Evolutionary conservation across 2,329 filamentous ascomycete genomes (phyloP), one percentile per base, ranked within the genome.

Genomic region (Dothiorella sarmentorum): DNA sequence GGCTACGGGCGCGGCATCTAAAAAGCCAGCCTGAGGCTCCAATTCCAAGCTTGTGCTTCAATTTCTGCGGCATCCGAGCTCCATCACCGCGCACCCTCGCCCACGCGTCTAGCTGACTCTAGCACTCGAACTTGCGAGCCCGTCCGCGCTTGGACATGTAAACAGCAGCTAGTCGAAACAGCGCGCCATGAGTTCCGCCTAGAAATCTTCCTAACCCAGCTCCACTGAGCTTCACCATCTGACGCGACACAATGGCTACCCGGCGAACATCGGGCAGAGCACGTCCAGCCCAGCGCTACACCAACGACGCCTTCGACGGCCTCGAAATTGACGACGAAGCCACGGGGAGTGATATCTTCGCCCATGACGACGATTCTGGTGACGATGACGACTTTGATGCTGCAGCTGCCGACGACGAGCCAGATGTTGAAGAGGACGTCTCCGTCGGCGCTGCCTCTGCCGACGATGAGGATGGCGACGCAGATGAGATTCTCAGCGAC

Each of bases 261-360:
- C 57, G 57, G 38, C 57, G 49, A 35, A 53, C 47, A 20, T 59
- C 57, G 9, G 47, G 26, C 47, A 45, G 57, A 33, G 57, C 57
- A 5, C 57, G 57, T 10, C 27, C 57, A 10, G 57, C 49, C 13
- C 53, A 55, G 42, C 49, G 61, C 24, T 73, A 73, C 55, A 70
- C 67, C 13, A 62, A 68, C 27, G 71, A 74, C 58, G 64, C 70
- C 3, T 72, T 73, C 37, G 69, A 71, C 42, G 70, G 68, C 13
- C 63, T 74, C 9, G 58, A 61, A 17, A n/a, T 69, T 59, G 64
- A 67, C 17, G 68, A 61, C 35, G 49, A 53, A 7, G 49, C 49
- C 4, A 15, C 15, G 1, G 33, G 22, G 22, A 53, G 49, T 35
- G 49, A 53, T 6, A 22, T 53, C 4, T 53, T 40, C 7, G 35